Base-by-base conservation (phyloP, 164 flowering plant genomes). In the Vitis cinerea region DNA sequence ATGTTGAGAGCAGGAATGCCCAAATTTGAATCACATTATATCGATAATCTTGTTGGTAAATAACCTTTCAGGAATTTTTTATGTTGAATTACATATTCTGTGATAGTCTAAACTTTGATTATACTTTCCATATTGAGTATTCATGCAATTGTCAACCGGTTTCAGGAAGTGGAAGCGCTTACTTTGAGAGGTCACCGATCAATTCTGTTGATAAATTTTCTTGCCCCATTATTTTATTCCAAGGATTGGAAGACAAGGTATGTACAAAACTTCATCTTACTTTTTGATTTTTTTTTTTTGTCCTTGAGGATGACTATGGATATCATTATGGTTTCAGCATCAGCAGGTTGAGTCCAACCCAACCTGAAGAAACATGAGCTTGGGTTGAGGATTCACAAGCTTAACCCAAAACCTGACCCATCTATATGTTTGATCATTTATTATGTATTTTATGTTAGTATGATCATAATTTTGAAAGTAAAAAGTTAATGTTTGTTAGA, bases 211-310 rank as follows among this genome's bases (percentile, higher is more conserved):
- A 91, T 65, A 81, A 77, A 30, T 93, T 96, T 74, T 93, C 98
- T 70, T 93, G 98, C 75, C 99, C 99, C 55, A 86, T 87, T 30
- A 93, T 96, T 64, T 80, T 96, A 13, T 93, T 96, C 74, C 99
- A 96, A 78, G 99, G 98, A 68, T 74, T 93, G 81, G 97, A 96
- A 13, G 98, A 96, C 82, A 96, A 93, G 95, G 99, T 91, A 85
- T 49, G 70, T 56, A 30, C 37, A 17, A 61, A 10, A 1, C 9
- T 2, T 63, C 51, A 15, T 14, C 27, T 47, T 50, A 17, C 54
- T 27, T 68, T 17, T 48, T 23, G 27, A 23, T 23, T 23, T 14
- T 56, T 23, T 14, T 56, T 53, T 67, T 44, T 57, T 59, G 0
- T 71, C 11, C 48, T 30, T 12, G 27, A 3, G 8, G 23, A 63